Evolutionary conservation across 139 green algal genomes (phyloP).

Genomic region (Yamagishiella unicocca): DNA sequence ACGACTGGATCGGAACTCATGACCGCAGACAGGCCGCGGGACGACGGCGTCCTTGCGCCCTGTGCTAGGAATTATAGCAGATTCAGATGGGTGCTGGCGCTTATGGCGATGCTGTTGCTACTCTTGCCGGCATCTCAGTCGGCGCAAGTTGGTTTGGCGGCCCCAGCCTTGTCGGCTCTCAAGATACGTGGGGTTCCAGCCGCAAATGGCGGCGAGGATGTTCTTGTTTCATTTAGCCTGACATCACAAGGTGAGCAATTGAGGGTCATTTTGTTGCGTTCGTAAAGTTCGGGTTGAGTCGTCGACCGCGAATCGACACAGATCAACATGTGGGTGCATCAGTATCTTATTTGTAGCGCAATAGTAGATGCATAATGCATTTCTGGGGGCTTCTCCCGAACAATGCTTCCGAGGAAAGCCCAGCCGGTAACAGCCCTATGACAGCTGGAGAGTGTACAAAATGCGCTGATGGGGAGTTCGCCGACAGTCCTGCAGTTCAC

Average conservation of each 20-base stretch:
- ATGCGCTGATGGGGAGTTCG: too few species aligned
- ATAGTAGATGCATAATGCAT: too few species aligned
- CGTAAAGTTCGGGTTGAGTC: neutral
- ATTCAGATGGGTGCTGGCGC: neutral
- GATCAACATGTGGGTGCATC: neutral
- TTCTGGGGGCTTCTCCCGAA: too few species aligned
- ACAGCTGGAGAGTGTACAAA: too few species aligned
- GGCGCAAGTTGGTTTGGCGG: neutral
- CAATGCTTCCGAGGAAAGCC: too few species aligned
- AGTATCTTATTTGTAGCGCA: neutral
- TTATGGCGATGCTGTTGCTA: neutral
- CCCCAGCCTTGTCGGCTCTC: neutral
- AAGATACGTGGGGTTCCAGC: neutral
- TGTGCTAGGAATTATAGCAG: neutral
- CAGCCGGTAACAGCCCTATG: too few species aligned
- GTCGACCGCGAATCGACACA: neutral
- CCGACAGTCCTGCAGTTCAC: too few species aligned
- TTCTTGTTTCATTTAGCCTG: neutral
- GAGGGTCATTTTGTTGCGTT: too few species aligned
- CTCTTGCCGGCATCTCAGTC: neutral
- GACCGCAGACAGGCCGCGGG: neutral
- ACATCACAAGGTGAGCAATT: neutral
- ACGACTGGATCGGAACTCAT: too few species aligned
- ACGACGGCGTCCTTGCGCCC: neutral
- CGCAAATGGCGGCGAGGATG: neutral